These are phyloP conservation scores for Isatis tinctoria DNA, from an alignment of 345 rosid genomes.

Conservation along the genomic window DNA sequence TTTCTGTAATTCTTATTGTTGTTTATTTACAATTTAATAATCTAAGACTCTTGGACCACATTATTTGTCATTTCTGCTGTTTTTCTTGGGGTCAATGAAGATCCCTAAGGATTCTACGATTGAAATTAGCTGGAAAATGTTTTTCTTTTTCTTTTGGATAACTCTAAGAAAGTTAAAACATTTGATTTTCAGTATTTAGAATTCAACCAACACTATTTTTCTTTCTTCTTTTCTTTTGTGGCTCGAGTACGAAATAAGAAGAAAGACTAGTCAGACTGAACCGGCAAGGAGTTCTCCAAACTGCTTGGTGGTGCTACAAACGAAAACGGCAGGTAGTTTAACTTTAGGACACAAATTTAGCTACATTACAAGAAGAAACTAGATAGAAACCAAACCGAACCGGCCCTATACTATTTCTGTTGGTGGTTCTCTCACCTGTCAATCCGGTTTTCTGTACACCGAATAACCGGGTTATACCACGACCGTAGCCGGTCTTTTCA, in stretches of 20 bases:
- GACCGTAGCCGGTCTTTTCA: slow-evolving; percentile 43
- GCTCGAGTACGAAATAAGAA: no score
- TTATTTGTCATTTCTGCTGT: neutral
- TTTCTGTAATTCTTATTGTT: neutral
- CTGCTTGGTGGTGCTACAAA: neutral
- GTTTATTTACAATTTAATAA: neutral
- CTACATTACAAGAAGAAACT: neutral
- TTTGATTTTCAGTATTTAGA: no score
- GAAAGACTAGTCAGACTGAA: neutral
- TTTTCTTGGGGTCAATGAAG: neutral
- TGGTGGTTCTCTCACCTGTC: neutral
- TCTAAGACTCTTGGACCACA: neutral
- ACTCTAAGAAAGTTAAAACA: no score
- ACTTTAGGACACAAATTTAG: neutral
- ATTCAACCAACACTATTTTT: no score
- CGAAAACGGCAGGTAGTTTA: slow-evolving; percentile 1
- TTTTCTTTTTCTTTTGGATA: no score
- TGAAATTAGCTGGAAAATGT: neutral
- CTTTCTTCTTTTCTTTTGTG: no score
- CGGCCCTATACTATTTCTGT: neutral
- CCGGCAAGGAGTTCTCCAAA: neutral
- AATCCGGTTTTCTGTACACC: slow-evolving; percentile 7
- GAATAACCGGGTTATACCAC: slow-evolving; percentile 33
- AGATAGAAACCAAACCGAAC: neutral
- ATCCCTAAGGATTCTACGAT: neutral